phyloP scores from a whole-genome alignment of 805 yeast species.

The Lipomyces yamanashiensis region DNA sequence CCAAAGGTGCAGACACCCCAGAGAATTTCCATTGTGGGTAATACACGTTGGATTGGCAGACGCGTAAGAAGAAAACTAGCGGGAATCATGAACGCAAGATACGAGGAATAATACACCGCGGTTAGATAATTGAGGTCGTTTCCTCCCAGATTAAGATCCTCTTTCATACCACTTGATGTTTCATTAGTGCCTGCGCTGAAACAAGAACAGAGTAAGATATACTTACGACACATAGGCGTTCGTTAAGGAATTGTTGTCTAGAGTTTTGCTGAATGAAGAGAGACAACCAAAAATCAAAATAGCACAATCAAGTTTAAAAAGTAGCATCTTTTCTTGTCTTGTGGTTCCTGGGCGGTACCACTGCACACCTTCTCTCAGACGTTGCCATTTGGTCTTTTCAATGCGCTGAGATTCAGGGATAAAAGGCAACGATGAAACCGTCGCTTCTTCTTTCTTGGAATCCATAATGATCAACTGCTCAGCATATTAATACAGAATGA shows the following conservation, averaged over 20 bases:
- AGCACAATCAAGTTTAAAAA: conserved; percentile 46
- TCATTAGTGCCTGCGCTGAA: neutral
- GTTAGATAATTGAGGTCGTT: conserved; percentile 51
- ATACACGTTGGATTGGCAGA: conserved; percentile 44
- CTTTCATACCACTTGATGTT: conserved; percentile 54
- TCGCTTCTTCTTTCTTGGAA: neutral
- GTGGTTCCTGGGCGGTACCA: conserved; percentile 44
- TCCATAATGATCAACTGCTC: neutral
- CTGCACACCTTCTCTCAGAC: conserved; percentile 21
- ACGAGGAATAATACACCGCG: conserved; percentile 41
- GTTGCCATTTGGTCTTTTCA: conserved; percentile 26
- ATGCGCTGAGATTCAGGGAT: neutral
- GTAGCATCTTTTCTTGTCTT: conserved; percentile 42
- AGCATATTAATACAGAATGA: neutral
- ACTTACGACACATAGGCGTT: conserved; percentile 56
- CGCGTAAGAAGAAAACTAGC: conserved; percentile 45
- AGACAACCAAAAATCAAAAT: conserved; percentile 45
- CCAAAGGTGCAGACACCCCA: conserved; percentile 72
- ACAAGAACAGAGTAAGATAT: neutral
- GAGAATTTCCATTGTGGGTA: conserved; percentile 47
- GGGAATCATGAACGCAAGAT: conserved; percentile 45
- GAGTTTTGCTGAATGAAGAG: conserved; percentile 53
- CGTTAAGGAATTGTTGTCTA: conserved; percentile 56
- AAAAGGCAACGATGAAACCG: neutral
- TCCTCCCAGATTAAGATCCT: conserved; percentile 51